Conservation (phyloP, 495 filamentous ascomycete genomes). For the Aspergillus ellipticus region DNA sequence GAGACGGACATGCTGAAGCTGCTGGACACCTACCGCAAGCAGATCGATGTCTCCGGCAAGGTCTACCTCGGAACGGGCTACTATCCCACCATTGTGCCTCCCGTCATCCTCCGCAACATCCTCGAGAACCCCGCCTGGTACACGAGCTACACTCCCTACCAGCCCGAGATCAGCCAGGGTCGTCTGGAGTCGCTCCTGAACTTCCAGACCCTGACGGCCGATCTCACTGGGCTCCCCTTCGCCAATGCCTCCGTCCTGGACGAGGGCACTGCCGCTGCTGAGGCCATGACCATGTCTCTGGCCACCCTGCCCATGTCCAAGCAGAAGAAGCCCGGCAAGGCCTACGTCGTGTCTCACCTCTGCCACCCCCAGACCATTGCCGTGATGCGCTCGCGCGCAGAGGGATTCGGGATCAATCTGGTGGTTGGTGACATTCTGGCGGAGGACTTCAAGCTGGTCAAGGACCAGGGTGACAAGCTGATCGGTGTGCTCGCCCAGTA, state of each 20-base stretch:
- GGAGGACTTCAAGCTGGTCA: conserved; percentile 57
- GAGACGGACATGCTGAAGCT: conserved; percentile 66
- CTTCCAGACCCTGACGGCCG: conserved; percentile 92
- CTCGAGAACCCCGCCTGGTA: conserved; percentile 97
- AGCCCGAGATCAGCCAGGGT: conserved; percentile 96
- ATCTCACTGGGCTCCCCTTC: conserved; percentile 84
- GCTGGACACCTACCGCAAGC: conserved; percentile 59
- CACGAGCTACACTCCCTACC: conserved; percentile 97
- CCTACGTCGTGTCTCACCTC: conserved; percentile 76
- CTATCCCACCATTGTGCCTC: conserved; percentile 78
- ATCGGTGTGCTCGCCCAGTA: conserved; percentile 94
- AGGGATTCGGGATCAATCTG: conserved; percentile 87
- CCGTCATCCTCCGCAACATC: conserved; percentile 92
- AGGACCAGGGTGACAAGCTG: conserved; percentile 74
- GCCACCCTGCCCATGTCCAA: conserved; percentile 68
- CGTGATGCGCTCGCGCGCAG: conserved; percentile 82
- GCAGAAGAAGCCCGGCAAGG: conserved; percentile 71
- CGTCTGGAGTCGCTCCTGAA: conserved; percentile 91
- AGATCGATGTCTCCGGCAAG: conserved; percentile 56
- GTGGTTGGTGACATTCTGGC: conserved; percentile 66
- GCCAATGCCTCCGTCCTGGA: conserved; percentile 93
- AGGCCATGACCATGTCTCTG: conserved; percentile 95
- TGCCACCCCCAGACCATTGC: conserved; percentile 89
- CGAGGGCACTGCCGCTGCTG: conserved; percentile 90
- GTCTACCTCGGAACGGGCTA: conserved; percentile 85